Conservation (phyloP, 148 eudicot species). For the Rheum nobile region DNA sequence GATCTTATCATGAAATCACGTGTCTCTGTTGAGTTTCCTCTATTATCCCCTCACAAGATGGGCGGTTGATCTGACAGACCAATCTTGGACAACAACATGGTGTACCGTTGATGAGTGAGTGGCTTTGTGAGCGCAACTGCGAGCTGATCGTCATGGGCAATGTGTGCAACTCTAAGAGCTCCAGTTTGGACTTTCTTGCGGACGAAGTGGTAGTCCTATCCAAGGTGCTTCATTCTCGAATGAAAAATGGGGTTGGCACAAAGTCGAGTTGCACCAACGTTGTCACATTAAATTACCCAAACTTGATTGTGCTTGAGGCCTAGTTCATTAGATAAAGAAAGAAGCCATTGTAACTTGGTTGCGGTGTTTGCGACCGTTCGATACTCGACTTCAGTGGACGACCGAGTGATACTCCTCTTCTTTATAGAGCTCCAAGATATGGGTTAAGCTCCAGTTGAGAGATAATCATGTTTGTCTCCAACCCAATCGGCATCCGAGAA, state of each 20-base stretch:
- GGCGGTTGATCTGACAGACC: not conserved
- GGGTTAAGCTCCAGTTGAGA: no score
- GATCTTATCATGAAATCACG: no score
- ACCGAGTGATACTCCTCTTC: not conserved
- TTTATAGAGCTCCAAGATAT: not conserved
- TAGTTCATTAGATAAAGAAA: no score
- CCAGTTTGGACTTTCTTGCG: not conserved
- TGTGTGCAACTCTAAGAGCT: not conserved
- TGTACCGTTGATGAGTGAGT: no score
- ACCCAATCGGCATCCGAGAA: no score
- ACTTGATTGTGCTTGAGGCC: not conserved
- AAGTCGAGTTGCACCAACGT: not conserved
- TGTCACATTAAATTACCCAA: not conserved
- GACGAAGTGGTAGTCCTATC: no score
- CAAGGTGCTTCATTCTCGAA: not conserved
- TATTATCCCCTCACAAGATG: not conserved
- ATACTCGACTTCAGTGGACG: not conserved
- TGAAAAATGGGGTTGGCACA: not conserved
- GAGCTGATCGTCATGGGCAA: not conserved
- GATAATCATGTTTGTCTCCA: no score
- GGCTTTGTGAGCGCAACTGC: not conserved
- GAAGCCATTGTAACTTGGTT: no score
- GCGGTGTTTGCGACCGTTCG: not conserved
- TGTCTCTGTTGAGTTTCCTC: no score
- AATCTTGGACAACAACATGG: not conserved